Conservation (phyloP, 495 filamentous ascomycete species). For the Hypoxylon fuscum region DNA sequence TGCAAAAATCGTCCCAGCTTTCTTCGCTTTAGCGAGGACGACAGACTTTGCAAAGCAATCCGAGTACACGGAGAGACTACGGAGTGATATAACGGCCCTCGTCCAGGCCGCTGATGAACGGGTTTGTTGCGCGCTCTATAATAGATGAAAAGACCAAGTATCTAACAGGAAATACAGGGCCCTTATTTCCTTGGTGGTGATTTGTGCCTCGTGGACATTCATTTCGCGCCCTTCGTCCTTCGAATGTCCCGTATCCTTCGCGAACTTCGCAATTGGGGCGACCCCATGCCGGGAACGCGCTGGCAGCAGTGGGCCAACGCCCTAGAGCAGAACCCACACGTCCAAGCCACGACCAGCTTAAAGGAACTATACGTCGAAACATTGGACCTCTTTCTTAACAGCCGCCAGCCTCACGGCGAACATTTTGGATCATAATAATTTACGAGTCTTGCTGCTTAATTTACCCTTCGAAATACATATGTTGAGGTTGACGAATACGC, state of each 20-base stretch:
- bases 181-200: constrained; percentile 83
- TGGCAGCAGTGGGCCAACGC: constrained; percentile 85
- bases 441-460: neutral
- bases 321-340: constrained; percentile 75
- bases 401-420: constrained; percentile 34
- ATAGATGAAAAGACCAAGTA: neutral
- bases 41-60: constrained; percentile 72
- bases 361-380: constrained; percentile 79
- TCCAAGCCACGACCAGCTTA: constrained; percentile 79
- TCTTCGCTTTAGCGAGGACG: constrained; percentile 80
- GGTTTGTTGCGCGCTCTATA: constrained; percentile 18
- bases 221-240: constrained; percentile 88
- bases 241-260: constrained; percentile 77
- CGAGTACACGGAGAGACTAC: constrained; percentile 70
- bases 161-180: constrained; percentile 55
- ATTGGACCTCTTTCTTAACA: constrained; percentile 66
- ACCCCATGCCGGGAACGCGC: constrained; percentile 72
- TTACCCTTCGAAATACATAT: constrained; percentile 28
- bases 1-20: constrained; percentile 79
- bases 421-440: constrained; percentile 17
- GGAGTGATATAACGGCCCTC: constrained; percentile 73
- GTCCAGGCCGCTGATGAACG: constrained; percentile 69
- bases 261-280: constrained; percentile 83
- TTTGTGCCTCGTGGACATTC: constrained; percentile 83
- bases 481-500: too few species aligned